A percentile compares a stretch with the other conserved stretches of the same genome.
phyloP scores from a whole-genome alignment of 2,329 filamentous ascomycete species.

The Pestalotiopsis sp. region DNA sequence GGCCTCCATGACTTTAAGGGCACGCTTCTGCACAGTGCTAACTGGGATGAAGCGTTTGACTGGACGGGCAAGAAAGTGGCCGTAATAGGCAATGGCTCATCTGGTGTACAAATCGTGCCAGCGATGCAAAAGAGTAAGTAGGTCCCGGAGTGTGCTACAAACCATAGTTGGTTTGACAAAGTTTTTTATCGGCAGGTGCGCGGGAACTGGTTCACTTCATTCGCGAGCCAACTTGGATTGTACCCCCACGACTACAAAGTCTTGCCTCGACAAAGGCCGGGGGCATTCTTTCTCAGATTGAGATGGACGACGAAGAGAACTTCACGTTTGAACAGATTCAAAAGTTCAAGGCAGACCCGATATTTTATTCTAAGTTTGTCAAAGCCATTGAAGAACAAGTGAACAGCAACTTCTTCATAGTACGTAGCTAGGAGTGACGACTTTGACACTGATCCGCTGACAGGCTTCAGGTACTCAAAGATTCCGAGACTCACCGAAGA shows the following conservation, averaged over 20 bases:
- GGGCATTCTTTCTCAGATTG: constrained; percentile 39
- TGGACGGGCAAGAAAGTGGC: constrained; percentile 52
- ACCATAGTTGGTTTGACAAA: background rate
- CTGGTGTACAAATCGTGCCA: constrained; percentile 56
- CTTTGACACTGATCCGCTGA: constrained; percentile 12
- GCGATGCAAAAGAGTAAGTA: constrained; percentile 45
- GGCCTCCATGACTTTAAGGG: constrained; percentile 50
- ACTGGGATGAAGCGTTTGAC: constrained; percentile 53
- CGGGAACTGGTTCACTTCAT: constrained; percentile 43
- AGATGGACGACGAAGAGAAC: constrained; percentile 45
- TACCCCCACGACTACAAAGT: constrained; percentile 36
- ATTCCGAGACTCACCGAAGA: constrained; percentile 42
- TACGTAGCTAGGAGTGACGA: background rate
- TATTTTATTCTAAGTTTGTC: constrained; percentile 49
- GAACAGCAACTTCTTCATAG: constrained; percentile 24
- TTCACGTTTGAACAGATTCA: constrained; percentile 46
- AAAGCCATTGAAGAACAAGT: constrained; percentile 48
- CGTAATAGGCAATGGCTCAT: constrained; percentile 58
- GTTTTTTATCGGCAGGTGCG: constrained; percentile 28
- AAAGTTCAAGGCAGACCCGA: constrained; percentile 47
- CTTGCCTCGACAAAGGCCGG: constrained; percentile 41
- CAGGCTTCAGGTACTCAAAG: constrained; percentile 37
- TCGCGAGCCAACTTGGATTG: constrained; percentile 45
- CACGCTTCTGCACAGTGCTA: constrained; percentile 53
- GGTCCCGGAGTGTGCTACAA: background rate